Conservation (phyloP, 208 protist genomes). For the Paratrypanosoma confusum region DNA sequence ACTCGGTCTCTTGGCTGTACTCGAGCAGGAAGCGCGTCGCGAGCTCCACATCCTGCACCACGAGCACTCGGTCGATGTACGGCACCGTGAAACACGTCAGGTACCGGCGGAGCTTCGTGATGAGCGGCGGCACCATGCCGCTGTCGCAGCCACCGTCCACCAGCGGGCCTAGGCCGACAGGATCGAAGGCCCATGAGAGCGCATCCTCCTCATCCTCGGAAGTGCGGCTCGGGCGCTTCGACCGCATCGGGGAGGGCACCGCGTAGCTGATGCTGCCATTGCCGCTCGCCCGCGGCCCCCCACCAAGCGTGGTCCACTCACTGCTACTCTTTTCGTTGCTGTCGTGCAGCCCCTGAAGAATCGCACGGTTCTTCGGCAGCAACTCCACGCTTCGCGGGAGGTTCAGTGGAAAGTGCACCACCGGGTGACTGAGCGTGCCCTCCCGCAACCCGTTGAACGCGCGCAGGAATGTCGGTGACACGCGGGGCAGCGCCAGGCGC, state of each 20-base stretch:
- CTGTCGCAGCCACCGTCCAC: not conserved
- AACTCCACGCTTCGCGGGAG: constrained; percentile 7
- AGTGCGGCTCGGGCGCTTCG: no score
- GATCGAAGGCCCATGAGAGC: not conserved
- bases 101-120: not conserved
- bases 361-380: not conserved
- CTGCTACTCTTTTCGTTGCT: not conserved
- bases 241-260: no score
- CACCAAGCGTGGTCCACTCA: not conserved
- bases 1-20: not conserved
- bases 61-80: constrained; percentile 10
- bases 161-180: not conserved
- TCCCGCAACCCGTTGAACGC: constrained; percentile 3
- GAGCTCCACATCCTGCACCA: constrained; percentile 14
- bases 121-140: not conserved
- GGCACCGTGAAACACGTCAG: constrained; percentile 7
- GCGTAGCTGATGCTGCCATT: no score
- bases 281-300: not conserved
- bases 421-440: constrained; percentile 4
- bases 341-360: constrained; percentile 6
- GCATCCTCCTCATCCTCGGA: not conserved
- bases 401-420: constrained; percentile 13
- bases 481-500: not conserved
- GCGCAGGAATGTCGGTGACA: constrained; percentile 1
- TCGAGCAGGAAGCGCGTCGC: constrained; percentile 10